Evolutionary conservation across 306 rosid genomes (phyloP).

Genomic region (Medicago ruthenica): DNA sequence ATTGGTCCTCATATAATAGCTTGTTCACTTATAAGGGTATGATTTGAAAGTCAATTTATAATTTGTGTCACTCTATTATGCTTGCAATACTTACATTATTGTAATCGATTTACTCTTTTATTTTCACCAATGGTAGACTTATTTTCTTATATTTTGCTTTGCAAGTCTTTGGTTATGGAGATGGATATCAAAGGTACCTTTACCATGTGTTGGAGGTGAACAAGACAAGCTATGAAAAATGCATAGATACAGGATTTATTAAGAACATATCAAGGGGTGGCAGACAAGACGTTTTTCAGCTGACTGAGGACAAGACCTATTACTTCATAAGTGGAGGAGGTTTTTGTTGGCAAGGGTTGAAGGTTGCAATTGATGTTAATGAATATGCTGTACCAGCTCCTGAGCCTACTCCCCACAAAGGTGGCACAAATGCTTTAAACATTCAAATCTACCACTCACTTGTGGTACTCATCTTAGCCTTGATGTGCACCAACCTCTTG

Average conservation of each 20-base stretch:
- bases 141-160: not conserved
- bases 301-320: slow-evolving; percentile 50
- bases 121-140: slow-evolving; percentile 7
- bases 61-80: too few relatives aligned
- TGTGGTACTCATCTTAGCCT: slow-evolving; percentile 17
- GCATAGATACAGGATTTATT: slow-evolving; percentile 57
- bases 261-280: slow-evolving; percentile 64
- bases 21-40: too few relatives aligned
- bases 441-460: slow-evolving; percentile 2
- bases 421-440: slow-evolving; percentile 9
- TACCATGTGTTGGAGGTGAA: slow-evolving; percentile 75
- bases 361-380: slow-evolving; percentile 50
- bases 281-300: slow-evolving; percentile 66
- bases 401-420: slow-evolving; percentile 23
- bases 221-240: slow-evolving; percentile 56
- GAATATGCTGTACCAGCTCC: slow-evolving; percentile 22
- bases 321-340: slow-evolving; percentile 69
- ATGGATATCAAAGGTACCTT: slow-evolving; percentile 29
- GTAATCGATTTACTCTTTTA: not conserved
- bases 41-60: too few relatives aligned
- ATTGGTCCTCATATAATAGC: too few relatives aligned
- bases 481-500: slow-evolving; percentile 11
- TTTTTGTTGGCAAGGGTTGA: slow-evolving; percentile 61
- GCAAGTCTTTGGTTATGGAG: slow-evolving; percentile 62
- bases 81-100: too few relatives aligned